phyloP scores from a whole-genome alignment of 2,329 filamentous ascomycete genomes.

The Aureobasidium sp. region DNA sequence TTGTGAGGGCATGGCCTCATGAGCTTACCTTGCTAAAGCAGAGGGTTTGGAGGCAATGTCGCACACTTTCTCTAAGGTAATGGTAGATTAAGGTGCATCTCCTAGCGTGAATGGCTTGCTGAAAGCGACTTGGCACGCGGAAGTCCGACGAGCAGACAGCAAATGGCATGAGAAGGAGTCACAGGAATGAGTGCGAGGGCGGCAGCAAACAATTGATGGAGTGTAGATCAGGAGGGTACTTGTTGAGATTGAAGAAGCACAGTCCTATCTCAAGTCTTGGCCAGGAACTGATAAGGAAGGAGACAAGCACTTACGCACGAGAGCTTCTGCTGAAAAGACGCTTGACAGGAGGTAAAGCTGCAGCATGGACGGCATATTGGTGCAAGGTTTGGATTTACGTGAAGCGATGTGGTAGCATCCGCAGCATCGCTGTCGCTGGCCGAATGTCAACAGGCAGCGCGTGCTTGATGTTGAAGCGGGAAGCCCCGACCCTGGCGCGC shows the following conservation, averaged over 20 bases:
- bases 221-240: slow-evolving; percentile 12
- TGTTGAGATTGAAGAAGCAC: slow-evolving; percentile 11
- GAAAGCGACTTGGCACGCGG: slow-evolving; percentile 11
- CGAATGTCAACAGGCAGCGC: background rate
- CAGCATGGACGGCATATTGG: background rate
- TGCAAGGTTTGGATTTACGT: background rate
- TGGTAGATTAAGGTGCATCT: slow-evolving; percentile 11
- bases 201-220: slow-evolving; percentile 8
- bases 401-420: background rate
- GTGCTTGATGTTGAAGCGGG: background rate
- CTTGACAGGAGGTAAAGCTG: background rate
- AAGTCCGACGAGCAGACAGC: background rate
- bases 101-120: background rate
- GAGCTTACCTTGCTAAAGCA: background rate
- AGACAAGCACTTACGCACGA: slow-evolving; percentile 14
- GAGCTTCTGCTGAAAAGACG: background rate
- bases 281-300: slow-evolving; percentile 12
- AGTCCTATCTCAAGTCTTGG: slow-evolving; percentile 11
- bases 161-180: background rate
- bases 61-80: background rate
- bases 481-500: background rate
- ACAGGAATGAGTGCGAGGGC: background rate
- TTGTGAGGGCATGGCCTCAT: background rate
- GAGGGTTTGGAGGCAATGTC: background rate
- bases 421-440: background rate